Percentiles rank a stretch among this genome's conserved stretches.
phyloP scores from a whole-genome alignment of 768 basidiomycete genomes.

The Chalciporus piperatus region DNA sequence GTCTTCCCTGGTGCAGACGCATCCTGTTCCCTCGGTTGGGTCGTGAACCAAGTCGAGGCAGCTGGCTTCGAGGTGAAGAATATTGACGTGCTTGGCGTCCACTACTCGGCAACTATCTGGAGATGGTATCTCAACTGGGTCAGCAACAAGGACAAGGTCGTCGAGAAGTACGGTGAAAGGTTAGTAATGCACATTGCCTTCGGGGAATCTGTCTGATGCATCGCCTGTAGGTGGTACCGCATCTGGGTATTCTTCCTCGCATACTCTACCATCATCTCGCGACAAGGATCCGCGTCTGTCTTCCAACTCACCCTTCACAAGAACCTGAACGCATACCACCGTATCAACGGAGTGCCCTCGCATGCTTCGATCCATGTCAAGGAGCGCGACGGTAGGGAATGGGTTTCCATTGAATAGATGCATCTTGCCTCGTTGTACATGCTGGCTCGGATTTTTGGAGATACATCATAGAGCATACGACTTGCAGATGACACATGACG shows the following conservation, averaged over 20 bases:
- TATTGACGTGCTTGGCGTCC: slow-evolving; percentile 94
- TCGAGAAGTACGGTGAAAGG: slow-evolving; percentile 86
- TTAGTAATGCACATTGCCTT: slow-evolving; percentile 13
- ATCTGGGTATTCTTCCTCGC: slow-evolving; percentile 98
- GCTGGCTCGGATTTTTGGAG: background rate
- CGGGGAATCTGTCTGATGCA: too few relatives aligned
- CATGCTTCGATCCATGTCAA: slow-evolving; percentile 79
- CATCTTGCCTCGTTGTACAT: background rate
- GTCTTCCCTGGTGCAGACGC: slow-evolving; percentile 99
- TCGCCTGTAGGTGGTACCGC: slow-evolving; percentile 66
- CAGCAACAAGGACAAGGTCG: slow-evolving; percentile 84
- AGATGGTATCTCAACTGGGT: slow-evolving; percentile 99
- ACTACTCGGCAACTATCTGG: slow-evolving; percentile 89
- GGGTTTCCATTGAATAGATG: slow-evolving; percentile 24
- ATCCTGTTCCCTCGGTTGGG: slow-evolving; percentile 93
- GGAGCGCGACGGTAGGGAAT: slow-evolving; percentile 26
- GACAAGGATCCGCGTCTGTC: slow-evolving; percentile 87
- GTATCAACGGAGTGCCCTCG: slow-evolving; percentile 78
- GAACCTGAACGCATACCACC: slow-evolving; percentile 94
- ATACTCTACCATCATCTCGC: slow-evolving; percentile 78
- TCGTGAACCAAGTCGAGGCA: slow-evolving; percentile 78
- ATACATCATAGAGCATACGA: slow-evolving; percentile 1
- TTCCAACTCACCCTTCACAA: slow-evolving; percentile 99
- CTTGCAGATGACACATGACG: slow-evolving; percentile 9
- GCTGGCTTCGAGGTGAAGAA: slow-evolving; percentile 98